Percentiles rank a stretch among this genome's conserved stretches.
These are phyloP conservation scores for Malus asiatica DNA, from an alignment of 306 rosid genomes.

Conservation along the genomic window DNA sequence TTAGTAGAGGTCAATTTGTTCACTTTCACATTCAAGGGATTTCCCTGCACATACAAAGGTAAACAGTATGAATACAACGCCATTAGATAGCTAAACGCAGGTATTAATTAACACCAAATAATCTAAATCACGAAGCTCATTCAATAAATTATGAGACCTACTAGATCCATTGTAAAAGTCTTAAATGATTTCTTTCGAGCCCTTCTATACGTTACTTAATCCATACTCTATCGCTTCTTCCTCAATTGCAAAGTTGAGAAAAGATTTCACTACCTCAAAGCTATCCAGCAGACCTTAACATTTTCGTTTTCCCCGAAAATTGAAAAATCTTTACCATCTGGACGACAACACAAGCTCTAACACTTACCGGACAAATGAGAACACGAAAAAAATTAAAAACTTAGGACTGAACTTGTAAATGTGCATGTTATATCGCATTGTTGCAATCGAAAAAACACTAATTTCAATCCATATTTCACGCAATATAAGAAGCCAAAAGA, in stretches of 20 bases:
- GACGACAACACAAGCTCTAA: not conserved
- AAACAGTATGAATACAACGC: not conserved
- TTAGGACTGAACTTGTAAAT: not conserved
- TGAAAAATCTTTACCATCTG: not conserved
- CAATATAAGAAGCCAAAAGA: not conserved
- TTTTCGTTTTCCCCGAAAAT: not conserved
- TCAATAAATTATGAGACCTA: not conserved
- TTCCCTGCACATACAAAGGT: constrained; percentile 47
- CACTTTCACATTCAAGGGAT: constrained; percentile 66
- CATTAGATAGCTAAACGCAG: not conserved
- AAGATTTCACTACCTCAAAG: not conserved
- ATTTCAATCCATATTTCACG: not conserved
- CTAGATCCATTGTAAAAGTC: not conserved
- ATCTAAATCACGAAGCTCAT: not conserved
- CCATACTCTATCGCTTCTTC: not conserved
- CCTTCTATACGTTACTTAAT: not conserved
- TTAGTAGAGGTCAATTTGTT: constrained; percentile 81
- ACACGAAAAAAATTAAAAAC: not conserved
- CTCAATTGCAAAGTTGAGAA: not conserved
- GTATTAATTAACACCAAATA: not conserved
- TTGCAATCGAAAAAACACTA: not conserved
- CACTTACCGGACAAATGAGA: not conserved
- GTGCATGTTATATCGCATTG: not conserved
- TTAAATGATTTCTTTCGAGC: not conserved
- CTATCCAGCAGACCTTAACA: not conserved